Evolutionary conservation across 163 green algal genomes (phyloP).

Genomic region (Scenedesmus sp.): DNA sequence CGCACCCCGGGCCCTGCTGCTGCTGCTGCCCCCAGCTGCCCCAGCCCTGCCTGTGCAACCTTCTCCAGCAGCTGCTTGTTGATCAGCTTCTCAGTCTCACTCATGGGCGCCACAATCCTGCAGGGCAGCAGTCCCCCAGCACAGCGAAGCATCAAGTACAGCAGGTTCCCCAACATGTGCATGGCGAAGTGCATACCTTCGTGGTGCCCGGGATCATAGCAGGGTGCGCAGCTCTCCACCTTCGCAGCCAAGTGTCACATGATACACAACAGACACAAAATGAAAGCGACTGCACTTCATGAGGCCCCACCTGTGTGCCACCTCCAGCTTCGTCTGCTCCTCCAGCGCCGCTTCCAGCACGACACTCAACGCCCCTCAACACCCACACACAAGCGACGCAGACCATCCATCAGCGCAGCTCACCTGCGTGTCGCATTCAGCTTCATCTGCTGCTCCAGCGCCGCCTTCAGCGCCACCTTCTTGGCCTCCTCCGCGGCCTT

Average conservation of each 20-base stretch:
- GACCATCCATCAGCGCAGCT: background rate
- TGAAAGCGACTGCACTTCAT: too few species aligned
- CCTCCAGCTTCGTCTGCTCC: too few species aligned
- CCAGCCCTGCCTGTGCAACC: constrained; percentile 13
- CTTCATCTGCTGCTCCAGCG: constrained; percentile 53
- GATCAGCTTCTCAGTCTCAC: constrained; percentile 52
- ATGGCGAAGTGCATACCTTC: too few species aligned
- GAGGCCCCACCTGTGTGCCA: too few species aligned
- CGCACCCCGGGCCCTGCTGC: background rate
- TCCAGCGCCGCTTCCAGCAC: too few species aligned
- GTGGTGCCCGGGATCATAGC: too few species aligned
- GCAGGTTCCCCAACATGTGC: too few species aligned
- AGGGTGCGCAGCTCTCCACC: too few species aligned
- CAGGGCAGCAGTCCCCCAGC: background rate
- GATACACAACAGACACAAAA: too few species aligned
- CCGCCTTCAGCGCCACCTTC: constrained; percentile 34
- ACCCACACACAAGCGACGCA: too few species aligned
- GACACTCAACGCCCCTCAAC: too few species aligned
- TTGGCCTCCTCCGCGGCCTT: constrained; percentile 33
- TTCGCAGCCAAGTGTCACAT: too few species aligned
- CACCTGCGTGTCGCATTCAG: constrained; percentile 41
- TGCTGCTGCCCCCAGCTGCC: background rate
- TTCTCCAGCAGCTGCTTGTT: constrained; percentile 42
- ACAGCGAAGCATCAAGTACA: background rate
- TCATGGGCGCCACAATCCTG: constrained; percentile 53